Base-by-base conservation (phyloP, 495 filamentous ascomycete genomes). In the Collariella sp. region DNA sequence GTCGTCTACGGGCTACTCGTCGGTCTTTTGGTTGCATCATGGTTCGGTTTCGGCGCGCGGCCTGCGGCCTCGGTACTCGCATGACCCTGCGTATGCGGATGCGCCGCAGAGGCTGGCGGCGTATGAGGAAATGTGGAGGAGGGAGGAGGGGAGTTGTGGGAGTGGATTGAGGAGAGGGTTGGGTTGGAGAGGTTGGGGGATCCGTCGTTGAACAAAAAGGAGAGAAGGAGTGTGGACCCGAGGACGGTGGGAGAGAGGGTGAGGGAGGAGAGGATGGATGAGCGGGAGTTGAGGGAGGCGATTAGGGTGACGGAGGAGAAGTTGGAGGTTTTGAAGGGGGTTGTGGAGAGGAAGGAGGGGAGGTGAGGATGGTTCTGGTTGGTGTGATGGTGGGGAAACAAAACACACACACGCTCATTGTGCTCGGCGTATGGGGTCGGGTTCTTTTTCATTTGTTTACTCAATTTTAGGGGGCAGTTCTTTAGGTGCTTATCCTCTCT, bases 61-160 rank as follows among this genome's bases (percentile, higher is more conserved):
- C 68, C 61, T 44, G 60, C 69, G n/a, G 58, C 61, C 60, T 33
- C 63, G 52, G 36, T 72, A 64, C 51, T 67, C 63, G 47, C 64
- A 46, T 42, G 73, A 63, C 42, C 68, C 62, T 53, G 61, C 57
- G 46, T 65, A 72, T 58, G 38, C 67, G 54, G 64, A 72, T 64
- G 66, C 72, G 60, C 79, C 89, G 7, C 82, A 91, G 55, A 79
- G 88, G 6, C 65, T 87, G 16, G 84, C 83, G 22, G 91, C 89
- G 6, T 98, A 96, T 66, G 91, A 97, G 56, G 85, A 95, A 70
- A 84, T 96, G 60, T 98, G 93, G 93, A 78, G 82, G 16, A 72
- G 80, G 16, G 93, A 97, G 62, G 93, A 98, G 65, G 88, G 81
- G 88, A 91, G 50, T 72, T 98, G 9, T 99, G 94, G 94, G 83